Conservation (phyloP, 2,329 filamentous ascomycete species). For the Colletotrichum abscissum region DNA sequence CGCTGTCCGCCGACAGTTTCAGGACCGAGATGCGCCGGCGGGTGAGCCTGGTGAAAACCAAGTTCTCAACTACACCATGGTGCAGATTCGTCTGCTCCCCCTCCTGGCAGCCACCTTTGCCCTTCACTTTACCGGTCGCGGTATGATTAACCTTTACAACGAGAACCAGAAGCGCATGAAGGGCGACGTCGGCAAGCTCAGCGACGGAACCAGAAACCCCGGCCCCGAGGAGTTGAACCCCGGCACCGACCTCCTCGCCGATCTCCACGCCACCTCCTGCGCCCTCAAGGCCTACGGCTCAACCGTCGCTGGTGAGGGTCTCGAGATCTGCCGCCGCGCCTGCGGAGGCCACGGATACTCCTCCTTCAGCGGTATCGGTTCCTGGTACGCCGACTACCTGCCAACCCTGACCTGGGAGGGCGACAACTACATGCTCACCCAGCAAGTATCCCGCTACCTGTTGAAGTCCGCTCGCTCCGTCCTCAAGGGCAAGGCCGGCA, state of each 20-base stretch:
- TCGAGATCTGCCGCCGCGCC: conserved; percentile 79
- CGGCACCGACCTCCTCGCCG: conserved; percentile 76
- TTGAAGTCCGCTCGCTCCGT: conserved; percentile 81
- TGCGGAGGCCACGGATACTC: conserved; percentile 84
- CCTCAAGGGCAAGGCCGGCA: conserved; percentile 66
- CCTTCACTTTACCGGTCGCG: conserved; percentile 81
- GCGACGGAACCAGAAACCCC: conserved; percentile 62
- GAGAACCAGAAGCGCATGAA: conserved; percentile 78
- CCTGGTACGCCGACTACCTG: conserved; percentile 81
- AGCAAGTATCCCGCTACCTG: conserved; percentile 82
- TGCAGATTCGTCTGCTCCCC: conserved; percentile 78
- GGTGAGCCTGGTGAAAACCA: conserved; percentile 73
- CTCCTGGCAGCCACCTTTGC: conserved; percentile 80
- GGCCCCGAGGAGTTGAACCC: conserved; percentile 74
- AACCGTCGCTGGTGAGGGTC: conserved; percentile 77
- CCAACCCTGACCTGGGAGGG: conserved; percentile 80
- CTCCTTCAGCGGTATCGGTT: conserved; percentile 79
- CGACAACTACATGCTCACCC: conserved; percentile 86
- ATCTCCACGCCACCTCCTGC: conserved; percentile 81
- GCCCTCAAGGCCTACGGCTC: conserved; percentile 80
- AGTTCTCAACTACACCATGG: conserved; percentile 85
- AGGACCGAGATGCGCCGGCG: conserved; percentile 75
- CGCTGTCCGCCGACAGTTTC: conserved; percentile 80
- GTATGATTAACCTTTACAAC: conserved; percentile 80
- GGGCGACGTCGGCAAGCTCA: conserved; percentile 52